These are phyloP conservation scores for Pichia sp. DNA, from an alignment of 1,139 yeast species.

Conservation along the genomic window DNA sequence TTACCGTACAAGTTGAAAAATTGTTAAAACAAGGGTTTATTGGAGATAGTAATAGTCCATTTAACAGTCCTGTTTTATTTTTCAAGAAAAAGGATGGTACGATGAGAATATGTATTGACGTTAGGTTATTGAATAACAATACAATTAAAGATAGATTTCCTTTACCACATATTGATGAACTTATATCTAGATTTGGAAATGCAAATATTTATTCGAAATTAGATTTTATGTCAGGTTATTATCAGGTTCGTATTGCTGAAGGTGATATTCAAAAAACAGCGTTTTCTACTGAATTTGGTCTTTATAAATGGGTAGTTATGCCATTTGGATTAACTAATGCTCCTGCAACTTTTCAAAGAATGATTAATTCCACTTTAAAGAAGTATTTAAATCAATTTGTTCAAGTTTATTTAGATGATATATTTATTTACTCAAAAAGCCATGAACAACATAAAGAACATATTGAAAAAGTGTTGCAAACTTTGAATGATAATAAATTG, in stretches of 20 bases:
- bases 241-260: too few relatives aligned
- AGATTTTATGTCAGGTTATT: conserved; percentile 14
- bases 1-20: not conserved
- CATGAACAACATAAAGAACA: conserved; percentile 20
- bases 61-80: not conserved
- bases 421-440: conserved; percentile 21
- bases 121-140: conserved; percentile 3
- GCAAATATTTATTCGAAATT: conserved; percentile 14
- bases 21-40: conserved; percentile 1
- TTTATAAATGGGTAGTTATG: conserved; percentile 21
- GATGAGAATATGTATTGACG: conserved; percentile 14
- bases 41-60: not conserved
- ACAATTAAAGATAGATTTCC: conserved; percentile 18
- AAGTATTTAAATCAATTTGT: conserved; percentile 13
- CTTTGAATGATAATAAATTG: not conserved
- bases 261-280: too few relatives aligned
- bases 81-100: conserved; percentile 12
- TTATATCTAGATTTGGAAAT: not conserved
- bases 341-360: conserved; percentile 14
- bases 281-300: not conserved
- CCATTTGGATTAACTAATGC: conserved; percentile 23
- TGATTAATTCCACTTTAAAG: conserved; percentile 19
- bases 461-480: conserved; percentile 17
- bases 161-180: conserved; percentile 16
- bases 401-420: conserved; percentile 24